Base-by-base conservation (phyloP, 352 stramenopile genomes). In the Blastocystis sp. region DNA sequence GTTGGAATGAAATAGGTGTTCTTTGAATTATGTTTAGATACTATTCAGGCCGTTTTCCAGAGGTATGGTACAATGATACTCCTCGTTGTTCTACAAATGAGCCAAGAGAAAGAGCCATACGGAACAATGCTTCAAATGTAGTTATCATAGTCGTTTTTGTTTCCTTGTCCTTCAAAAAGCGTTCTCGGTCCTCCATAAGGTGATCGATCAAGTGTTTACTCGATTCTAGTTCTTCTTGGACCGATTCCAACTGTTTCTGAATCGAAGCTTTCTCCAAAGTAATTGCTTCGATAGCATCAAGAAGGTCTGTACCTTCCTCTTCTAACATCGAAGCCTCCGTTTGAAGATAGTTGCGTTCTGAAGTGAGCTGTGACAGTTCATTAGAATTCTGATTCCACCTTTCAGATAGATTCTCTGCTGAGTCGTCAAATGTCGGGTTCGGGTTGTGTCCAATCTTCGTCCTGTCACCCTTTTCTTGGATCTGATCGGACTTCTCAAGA, bases 191-290 rank as follows among this genome's bases (percentile, higher is more conserved):
- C 16, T 29, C 37, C 35, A 83, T 43, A 1, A 83, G 51, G 21
- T 65, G 66, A 43, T 83, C 71, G 35, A 83, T 83, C 9, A 65
- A 27, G 11, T 83, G 71, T 39, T 83, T 83, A 24, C 54, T 65
- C 5, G 32, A 51, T n/a, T 83, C 71, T 37, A 83, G 21, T 67
- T 65, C 71, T 14, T 83, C 71, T 42, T 66, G 6, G 7, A 39
- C 21, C 4, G 16, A 21, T 29, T 65, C 14, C 24, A 83, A 9
- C 35, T 66, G 9, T 14, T 83, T 12, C 29, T 51, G 7, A 39
- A 51, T 14, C 27, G 32, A 46, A 12, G 57, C 51, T 27, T 66
- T 65, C 65, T 83, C 71, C 4, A 5, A 19, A 29, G 27, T 29
- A 24, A 61, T 49, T 35, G 32, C 2, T 19, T 39, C 21, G 24